These are phyloP conservation scores for Cercospora brassicicola DNA, from an alignment of 2,329 filamentous ascomycete species.

Conservation along the genomic window DNA sequence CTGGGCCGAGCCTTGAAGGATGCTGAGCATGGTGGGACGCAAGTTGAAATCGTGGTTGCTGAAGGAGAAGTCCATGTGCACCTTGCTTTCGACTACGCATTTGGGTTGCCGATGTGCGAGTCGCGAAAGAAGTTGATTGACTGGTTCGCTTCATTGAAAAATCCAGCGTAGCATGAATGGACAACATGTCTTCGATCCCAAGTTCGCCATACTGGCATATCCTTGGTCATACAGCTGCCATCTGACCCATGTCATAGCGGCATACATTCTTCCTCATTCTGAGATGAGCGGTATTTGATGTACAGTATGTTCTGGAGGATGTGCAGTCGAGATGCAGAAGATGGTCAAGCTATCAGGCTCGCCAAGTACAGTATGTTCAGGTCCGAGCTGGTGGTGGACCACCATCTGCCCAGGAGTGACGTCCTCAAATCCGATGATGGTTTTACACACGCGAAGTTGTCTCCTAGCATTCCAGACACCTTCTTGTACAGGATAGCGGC, in stretches of 20 bases:
- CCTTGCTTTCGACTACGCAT: neutral
- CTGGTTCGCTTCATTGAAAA: neutral
- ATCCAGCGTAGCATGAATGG: neutral
- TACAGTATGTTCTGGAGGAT: neutral
- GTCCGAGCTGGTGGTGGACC: neutral
- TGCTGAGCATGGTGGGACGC: neutral
- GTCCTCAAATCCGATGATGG: neutral
- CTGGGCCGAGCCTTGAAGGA: neutral
- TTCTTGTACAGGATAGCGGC: neutral
- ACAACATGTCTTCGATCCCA: neutral
- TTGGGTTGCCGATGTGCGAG: neutral
- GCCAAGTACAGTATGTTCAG: neutral
- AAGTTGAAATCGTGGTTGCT: neutral
- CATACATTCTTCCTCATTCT: neutral
- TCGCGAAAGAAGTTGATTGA: neutral
- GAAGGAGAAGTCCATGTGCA: neutral
- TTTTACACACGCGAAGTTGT: neutral
- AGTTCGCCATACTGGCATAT: neutral
- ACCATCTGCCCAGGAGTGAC: neutral
- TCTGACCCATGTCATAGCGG: neutral
- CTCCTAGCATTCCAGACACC: neutral
- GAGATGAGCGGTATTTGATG: neutral
- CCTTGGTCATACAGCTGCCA: neutral
- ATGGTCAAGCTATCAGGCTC: neutral
- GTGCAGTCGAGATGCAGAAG: neutral